Evolutionary conservation across 192 early-diverging fungal species (phyloP), one percentile per base, ranked within the genome.

Genomic region (Haplosporangium gracile): DNA sequence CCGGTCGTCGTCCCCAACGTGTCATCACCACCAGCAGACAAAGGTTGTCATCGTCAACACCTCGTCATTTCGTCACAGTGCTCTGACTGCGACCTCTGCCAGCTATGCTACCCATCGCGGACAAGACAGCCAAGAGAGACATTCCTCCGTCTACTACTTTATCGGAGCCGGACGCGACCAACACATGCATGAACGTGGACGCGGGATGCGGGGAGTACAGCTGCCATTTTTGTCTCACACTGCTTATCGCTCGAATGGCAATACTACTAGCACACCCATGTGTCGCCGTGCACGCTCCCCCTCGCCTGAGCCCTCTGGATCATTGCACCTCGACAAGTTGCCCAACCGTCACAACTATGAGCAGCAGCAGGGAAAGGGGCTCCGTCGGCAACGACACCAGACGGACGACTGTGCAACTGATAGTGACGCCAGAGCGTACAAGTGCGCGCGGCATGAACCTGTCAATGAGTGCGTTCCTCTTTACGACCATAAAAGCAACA

Each of bases 291-390:
- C 76, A 13, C 51, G 75, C 4, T 77, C 81, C 15, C 73, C 82
- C 9, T 84, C 82, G 2, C 82, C 76, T 26, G 77, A 34, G 60
- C 73, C 77, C 40, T 84, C 78, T 39, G 82, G 68, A 40, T 47
- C 45, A 47, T 84, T 77, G 29, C 77, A 73, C 36, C 72, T 77
- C 32, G 73, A 73, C n/a, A 75, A 32, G 34, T 65, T 79, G 26
- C 40, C 76, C 26, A 79, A 84, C 32, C 82, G 49, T 26, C 74
- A 78, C 8, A 79, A 79, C 60, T 78, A 78, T 39, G 82, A 68
- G 0, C 70, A 76, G 36, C 36, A 36, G 36, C 36, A 36, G 36
- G 36, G 36, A 36, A 2, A 36, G 36, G 36, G 36, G 1, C 36
- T 36, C 2, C 36, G 36, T 36, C 36, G 36, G 36, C 36, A 36